Evolutionary conservation across 352 stramenopile genomes (phyloP), one percentile per base, ranked within the genome.

Genomic region (Thraustochytrium sp.): DNA sequence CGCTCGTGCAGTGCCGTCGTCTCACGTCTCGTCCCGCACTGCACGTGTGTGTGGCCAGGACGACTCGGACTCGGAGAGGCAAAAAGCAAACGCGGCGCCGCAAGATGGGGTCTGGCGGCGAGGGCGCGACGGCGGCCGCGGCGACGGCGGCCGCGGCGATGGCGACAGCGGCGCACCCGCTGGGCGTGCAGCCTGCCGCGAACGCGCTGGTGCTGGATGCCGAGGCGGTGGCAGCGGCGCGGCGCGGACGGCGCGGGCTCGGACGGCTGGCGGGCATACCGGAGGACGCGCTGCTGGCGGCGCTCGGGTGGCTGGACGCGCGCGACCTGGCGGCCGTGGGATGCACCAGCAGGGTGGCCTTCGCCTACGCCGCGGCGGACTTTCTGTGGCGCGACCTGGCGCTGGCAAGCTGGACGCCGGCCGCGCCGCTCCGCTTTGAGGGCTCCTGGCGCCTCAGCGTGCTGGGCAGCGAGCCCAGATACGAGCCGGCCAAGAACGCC

Each of bases 261-360:
- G 59, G 59, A 21, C 62, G 36, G 8, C 36, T 9, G 9, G 36
- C 40, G 8, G 62, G 62, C 36, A 5, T 9, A 23, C 36, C 26
- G 23, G 62, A 55, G 53, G 75, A 84, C 44, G 5, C 84, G 13
- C 16, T 84, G 55, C 75, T 84, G 31, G 5, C 13, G 18, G 31
- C 84, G 62, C 75, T 84, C n/a, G 49, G 75, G 4, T 76, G 64
- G 76, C 59, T 84, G 16, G 62, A 54, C 49, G 54, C 59, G 3
- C 16, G 9, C 3, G 31, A 9, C 13, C 38, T 84, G 36, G 44
- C 21, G 59, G 68, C 9, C n/a, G 3, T 84, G 21, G 31, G 18
- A 3, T 44, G 23, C n/a, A 26, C 29, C 13, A 56, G 42, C 53
- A 4, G 34, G 16, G 26, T 49, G 9, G 55, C 62, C 16, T 74